A percentile compares a stretch with the other conserved stretches of the same genome.
Conservation (phyloP, 169 alveolate species). For the Cryptosporidium baileyi region DNA sequence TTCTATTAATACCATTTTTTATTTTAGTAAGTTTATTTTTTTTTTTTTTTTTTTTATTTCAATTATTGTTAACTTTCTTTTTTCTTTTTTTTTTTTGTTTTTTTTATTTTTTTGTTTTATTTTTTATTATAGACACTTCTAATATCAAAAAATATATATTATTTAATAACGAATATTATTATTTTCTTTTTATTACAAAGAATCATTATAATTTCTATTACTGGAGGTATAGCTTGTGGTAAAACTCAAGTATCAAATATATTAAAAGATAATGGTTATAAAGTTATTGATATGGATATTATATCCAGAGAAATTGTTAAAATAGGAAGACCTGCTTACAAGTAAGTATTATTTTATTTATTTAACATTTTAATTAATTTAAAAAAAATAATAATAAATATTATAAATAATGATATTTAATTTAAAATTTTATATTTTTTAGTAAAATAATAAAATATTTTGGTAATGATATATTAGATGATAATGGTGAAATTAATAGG, state of each 20-base stretch:
- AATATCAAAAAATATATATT: not conserved
- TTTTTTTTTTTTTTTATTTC: not conserved
- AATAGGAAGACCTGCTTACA: constrained; percentile 71
- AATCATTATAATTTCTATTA: constrained; percentile 48
- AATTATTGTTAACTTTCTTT: not conserved
- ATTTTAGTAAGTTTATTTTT: not conserved
- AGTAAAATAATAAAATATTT: constrained; percentile 72
- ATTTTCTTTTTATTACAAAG: constrained; percentile 19
- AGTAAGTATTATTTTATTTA: constrained; percentile 6
- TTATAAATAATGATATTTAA: not conserved
- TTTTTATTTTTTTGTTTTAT: not conserved
- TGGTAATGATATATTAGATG: constrained; percentile 74
- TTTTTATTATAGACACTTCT: not conserved
- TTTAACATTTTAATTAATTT: not conserved
- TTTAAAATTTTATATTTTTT: not conserved
- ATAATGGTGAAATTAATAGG: constrained; percentile 76
- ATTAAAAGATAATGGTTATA: constrained; percentile 53
- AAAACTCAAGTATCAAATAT: constrained; percentile 71
- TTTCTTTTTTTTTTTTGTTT: too few species aligned
- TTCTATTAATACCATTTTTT: not conserved
- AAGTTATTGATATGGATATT: constrained; percentile 76
- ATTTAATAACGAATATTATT: not conserved
- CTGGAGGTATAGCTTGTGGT: constrained; percentile 80
- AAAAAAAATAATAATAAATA: not conserved
- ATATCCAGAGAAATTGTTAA: constrained; percentile 74